Base-by-base conservation (phyloP, 441 rosid species). In the Pelargonium fulgidum region DNA sequence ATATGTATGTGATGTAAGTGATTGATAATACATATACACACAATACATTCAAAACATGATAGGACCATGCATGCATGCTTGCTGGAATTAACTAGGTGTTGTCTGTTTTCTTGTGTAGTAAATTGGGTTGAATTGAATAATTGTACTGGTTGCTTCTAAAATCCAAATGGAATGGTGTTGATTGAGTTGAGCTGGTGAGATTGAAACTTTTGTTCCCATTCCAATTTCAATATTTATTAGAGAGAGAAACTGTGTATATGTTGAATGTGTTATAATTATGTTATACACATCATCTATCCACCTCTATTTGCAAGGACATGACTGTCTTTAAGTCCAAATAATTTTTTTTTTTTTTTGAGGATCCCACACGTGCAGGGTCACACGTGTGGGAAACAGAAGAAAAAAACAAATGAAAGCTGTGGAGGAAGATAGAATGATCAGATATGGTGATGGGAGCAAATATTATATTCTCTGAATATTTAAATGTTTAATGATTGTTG, bases 81-180 rank as follows among this genome's bases (percentile, higher is more conserved):
- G 26, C 29, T 58, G 62, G 33, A 58, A 58, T 41, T 33, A 72
- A 45, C 63, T 17, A 66, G 52, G 19, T 19, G 66, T 56, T 73
- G 69, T 69, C 80, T 24, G 13, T 54, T 68, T 64, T 47, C 62
- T 7, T 8, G 62, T 58, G 62, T 58, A 58, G 62, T 58, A 58
- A 58, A 58, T 20, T 58, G 62, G 52, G 62, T 58, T 19, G 62
- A 20, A 58, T 19, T 58, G 62, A 58, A 58, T 58, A 19, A 58
- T 58, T 58, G 62, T 58, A 58, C 62, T 58, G 62, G 62, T 58
- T 58, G 62, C 62, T 58, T 58, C 13, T 58, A 33, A 58, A 58
- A 58, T 58, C 62, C 62, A 58, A 58, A 58, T 19, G 62, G 62
- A 58, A 58, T 58, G 62, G 62, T 29, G 62, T 16, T 58, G 62